Evolutionary conservation across 75 land plant species (phyloP), one percentile per base, ranked within the genome.

Genomic region (Larix kaempferi): DNA sequence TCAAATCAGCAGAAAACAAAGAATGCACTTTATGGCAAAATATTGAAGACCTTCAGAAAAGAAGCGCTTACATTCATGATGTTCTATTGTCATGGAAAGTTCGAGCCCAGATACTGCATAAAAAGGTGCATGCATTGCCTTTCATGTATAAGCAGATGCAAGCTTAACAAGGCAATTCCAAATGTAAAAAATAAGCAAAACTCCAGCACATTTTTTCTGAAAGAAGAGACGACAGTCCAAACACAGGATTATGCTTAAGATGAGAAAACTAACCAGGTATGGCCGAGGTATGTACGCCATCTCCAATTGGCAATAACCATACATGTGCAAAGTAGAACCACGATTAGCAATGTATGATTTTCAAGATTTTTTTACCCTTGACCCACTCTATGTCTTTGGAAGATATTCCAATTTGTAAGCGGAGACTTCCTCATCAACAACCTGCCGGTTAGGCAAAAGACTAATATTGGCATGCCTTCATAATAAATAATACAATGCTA

Each of bases 381-480:
- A 82, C 4, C 82, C 89, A 56, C 52, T 3, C 59, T 35, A 23
- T 16, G 61, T 65, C 17, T 80, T 7, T 11, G 25, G 15, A 44
- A 80, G 66, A n/a, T 44, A 62, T 49, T 77, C 86, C 25, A 82
- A 84, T 56, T 56, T 90, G 65, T 94, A 92, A 41, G 80, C 88
- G 0, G 92, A 88, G 21, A 94, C 61, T 33, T 92, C 89, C 78
- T 85, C 85, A 66, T 94, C 97, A 12, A 88, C 87, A 0, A 85
- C 69, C 77, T 89, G 91, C 37, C 78, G 76, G 61, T 85, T 90
- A 14, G 88, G 94, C 57, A 90, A 63, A 26, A 83, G 84, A 57
- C 86, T 80, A 33, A 93, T 69, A 15, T 88, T 78, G 29, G 87
- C 88, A 76, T 91, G 88, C 39, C 93, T 83, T 64, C 96, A 94